Conservation (phyloP, 257 asterid genomes). For the Nicotiana obtusifolia region DNA sequence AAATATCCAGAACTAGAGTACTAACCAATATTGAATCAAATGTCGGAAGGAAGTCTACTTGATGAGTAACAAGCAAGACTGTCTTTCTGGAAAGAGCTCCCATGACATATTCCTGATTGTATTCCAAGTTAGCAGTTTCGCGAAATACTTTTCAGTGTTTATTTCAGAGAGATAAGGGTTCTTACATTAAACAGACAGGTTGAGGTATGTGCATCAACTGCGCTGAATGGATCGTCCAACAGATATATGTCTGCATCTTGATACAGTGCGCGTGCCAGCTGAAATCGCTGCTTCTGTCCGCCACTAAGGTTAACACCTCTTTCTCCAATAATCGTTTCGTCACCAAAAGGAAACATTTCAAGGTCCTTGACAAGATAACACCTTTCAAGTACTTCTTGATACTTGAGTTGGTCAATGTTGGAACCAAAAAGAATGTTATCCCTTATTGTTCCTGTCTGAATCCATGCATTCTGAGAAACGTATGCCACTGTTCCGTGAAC, state of each 20-base stretch:
- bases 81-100: slow-evolving; percentile 25
- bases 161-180: background rate
- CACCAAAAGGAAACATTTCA: slow-evolving; percentile 28
- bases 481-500: slow-evolving; percentile 31
- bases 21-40: slow-evolving; percentile 38
- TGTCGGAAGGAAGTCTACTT: slow-evolving; percentile 40
- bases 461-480: slow-evolving; percentile 39
- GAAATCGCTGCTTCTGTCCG: slow-evolving; percentile 43
- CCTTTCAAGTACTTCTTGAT: slow-evolving; percentile 28
- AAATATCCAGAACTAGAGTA: background rate
- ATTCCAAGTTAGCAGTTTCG: background rate
- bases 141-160: background rate
- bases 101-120: slow-evolving; percentile 31
- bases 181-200: slow-evolving; percentile 26
- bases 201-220: slow-evolving; percentile 42
- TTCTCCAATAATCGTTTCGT: slow-evolving; percentile 33
- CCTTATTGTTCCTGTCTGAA: slow-evolving; percentile 32
- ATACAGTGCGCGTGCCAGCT: slow-evolving; percentile 41
- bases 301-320: slow-evolving; percentile 44
- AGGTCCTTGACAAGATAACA: slow-evolving; percentile 32
- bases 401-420: slow-evolving; percentile 18
- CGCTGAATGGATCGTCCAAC: slow-evolving; percentile 42
- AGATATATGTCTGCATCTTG: slow-evolving; percentile 33
- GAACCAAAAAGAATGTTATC: slow-evolving; percentile 35
- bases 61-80: slow-evolving; percentile 40